phyloP scores from a whole-genome alignment of 176 grass and related monocot species.

The Oryza australiensis region DNA sequence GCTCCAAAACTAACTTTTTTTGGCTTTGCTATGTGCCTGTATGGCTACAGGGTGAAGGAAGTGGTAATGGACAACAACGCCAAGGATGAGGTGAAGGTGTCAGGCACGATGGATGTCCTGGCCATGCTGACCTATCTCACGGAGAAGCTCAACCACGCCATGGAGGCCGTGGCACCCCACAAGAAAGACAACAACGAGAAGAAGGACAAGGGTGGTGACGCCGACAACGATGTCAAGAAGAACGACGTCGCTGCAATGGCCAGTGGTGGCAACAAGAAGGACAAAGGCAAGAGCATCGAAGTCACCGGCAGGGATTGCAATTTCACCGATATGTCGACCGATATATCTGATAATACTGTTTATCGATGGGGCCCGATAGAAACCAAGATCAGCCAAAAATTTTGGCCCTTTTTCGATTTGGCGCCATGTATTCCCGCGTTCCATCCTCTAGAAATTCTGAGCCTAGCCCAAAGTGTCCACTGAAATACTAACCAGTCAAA shows the following conservation, averaged over 20 bases:
- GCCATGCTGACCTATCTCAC: constrained; percentile 53
- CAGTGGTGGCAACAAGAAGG: constrained; percentile 15
- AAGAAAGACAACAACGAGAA: constrained; percentile 45
- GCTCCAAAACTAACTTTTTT: constrained; percentile 2
- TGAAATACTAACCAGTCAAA: too few relatives aligned
- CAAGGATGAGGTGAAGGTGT: constrained; percentile 75
- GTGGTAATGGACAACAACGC: constrained; percentile 51
- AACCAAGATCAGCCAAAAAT: too few relatives aligned
- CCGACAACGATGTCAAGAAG: neutral
- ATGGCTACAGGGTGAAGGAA: constrained; percentile 57
- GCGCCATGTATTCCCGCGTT: too few relatives aligned
- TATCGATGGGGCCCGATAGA: too few relatives aligned
- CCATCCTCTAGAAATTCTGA: too few relatives aligned
- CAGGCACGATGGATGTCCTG: constrained; percentile 66
- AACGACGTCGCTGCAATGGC: neutral
- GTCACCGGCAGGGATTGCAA: too few relatives aligned
- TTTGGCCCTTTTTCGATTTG: too few relatives aligned
- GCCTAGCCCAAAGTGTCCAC: too few relatives aligned
- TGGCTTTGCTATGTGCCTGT: neutral
- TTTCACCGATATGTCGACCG: too few relatives aligned
- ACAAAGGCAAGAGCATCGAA: constrained; percentile 43
- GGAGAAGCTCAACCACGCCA: constrained; percentile 72
- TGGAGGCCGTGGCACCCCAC: constrained; percentile 50
- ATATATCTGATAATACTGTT: too few relatives aligned
- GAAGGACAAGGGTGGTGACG: constrained; percentile 35